Evolutionary conservation across 306 rosid genomes (phyloP).

Genomic region (Acacia crassicarpa): DNA sequence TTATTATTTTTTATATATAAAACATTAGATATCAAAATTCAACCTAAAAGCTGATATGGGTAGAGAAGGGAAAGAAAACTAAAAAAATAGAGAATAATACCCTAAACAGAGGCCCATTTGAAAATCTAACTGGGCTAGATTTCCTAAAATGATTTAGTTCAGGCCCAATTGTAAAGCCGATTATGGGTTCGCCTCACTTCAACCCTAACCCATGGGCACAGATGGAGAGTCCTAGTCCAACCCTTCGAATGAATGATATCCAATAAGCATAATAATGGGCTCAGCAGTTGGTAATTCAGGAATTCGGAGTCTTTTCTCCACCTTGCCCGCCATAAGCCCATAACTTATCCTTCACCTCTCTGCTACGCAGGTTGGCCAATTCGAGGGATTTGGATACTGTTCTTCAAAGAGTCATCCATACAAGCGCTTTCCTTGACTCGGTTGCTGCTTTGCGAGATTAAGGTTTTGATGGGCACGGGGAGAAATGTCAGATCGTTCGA

Average conservation of each 20-base stretch:
- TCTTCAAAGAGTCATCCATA: too few species aligned
- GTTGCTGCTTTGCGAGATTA: neutral
- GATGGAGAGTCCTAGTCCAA: neutral
- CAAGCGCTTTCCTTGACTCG: neutral
- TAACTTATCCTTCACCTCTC: too few species aligned
- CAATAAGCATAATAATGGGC: too few species aligned
- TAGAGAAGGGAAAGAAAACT: too few species aligned
- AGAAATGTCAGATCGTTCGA: conserved; percentile 86
- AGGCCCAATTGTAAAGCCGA: neutral
- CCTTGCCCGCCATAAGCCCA: neutral
- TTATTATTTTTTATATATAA: too few species aligned
- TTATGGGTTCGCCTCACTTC: neutral
- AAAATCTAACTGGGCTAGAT: neutral
- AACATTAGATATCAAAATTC: too few species aligned
- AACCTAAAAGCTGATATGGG: too few species aligned
- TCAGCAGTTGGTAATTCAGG: too few species aligned
- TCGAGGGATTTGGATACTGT: neutral
- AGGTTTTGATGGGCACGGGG: conserved; percentile 77
- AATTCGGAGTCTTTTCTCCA: too few species aligned
- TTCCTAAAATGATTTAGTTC: neutral
- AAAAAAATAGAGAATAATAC: accelerated
- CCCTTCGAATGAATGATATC: neutral
- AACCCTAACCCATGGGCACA: neutral
- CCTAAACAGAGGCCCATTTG: too few species aligned
- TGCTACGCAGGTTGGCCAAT: neutral